Percentiles rank a stretch among this genome's conserved stretches.
Conservation (phyloP, 2,329 filamentous ascomycete species). For the Chaetothyriales sp. region DNA sequence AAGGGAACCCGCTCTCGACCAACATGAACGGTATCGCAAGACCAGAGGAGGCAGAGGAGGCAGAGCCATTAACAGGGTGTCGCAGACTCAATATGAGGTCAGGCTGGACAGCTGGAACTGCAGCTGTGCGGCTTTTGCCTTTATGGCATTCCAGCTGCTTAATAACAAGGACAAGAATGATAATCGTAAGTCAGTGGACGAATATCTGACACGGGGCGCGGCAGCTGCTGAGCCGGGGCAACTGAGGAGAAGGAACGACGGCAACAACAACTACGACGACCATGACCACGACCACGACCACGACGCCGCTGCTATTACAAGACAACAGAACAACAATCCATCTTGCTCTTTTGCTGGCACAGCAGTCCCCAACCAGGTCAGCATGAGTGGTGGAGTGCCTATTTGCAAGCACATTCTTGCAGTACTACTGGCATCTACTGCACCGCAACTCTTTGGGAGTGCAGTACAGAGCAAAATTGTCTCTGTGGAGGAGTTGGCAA, state of each 20-base stretch:
- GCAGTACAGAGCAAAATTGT: slow-evolving; percentile 43
- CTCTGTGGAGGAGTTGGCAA: slow-evolving; percentile 54
- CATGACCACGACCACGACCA: too few relatives aligned
- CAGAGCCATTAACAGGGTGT: slow-evolving; percentile 9
- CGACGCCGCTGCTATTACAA: too few relatives aligned
- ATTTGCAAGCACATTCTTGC: slow-evolving; percentile 85
- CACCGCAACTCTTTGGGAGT: slow-evolving; percentile 39
- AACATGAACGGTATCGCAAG: slow-evolving; percentile 2
- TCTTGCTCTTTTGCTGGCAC: neutral
- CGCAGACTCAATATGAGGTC: slow-evolving; percentile 48
- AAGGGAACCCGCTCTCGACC: slow-evolving; percentile 1
- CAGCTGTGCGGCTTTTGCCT: slow-evolving; percentile 69
- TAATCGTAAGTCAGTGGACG: too few relatives aligned
- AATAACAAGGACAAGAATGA: too few relatives aligned
- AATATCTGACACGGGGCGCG: neutral
- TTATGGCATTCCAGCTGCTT: slow-evolving; percentile 47
- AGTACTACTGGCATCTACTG: slow-evolving; percentile 57
- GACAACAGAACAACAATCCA: neutral
- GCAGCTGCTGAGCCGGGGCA: neutral
- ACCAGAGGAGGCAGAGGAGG: neutral
- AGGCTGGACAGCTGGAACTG: slow-evolving; percentile 70
- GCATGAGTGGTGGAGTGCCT: slow-evolving; percentile 27
- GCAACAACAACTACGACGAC: too few relatives aligned
- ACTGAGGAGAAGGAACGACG: too few relatives aligned
- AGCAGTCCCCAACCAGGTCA: neutral